Evolutionary conservation across 257 asterid genomes (phyloP).

Genomic region (Solanum commersonii): DNA sequence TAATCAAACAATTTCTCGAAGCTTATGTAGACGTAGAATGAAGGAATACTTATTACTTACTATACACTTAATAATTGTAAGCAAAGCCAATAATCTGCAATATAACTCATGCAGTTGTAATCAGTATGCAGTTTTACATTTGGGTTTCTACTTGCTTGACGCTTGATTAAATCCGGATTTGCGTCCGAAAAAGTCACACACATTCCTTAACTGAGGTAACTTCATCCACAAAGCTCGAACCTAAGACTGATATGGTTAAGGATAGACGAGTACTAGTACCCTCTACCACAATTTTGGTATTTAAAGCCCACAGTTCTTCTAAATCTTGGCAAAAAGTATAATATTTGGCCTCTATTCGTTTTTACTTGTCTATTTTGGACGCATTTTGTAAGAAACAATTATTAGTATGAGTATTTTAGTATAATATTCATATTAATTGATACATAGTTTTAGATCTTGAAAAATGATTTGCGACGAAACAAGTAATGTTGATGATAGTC

Average conservation of each 20-base stretch:
- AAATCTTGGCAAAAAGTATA: background rate
- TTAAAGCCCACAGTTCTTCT: background rate
- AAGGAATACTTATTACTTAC: background rate
- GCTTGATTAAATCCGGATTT: background rate
- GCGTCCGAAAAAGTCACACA: background rate
- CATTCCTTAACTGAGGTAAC: background rate
- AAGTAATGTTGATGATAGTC: too few relatives aligned
- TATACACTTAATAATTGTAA: background rate
- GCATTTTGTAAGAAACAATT: background rate
- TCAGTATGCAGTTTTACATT: background rate
- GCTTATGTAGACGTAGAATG: slow-evolving; percentile 43
- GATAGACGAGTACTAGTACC: background rate
- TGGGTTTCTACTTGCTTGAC: background rate
- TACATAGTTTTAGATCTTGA: too few relatives aligned
- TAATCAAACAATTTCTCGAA: slow-evolving; percentile 53
- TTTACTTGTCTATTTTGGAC: background rate
- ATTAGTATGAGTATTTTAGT: too few relatives aligned
- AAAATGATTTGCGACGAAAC: background rate
- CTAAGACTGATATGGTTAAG: background rate
- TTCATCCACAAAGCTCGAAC: accelerated
- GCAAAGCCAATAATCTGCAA: background rate
- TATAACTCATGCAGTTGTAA: background rate
- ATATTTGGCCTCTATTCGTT: background rate
- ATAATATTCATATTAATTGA: too few relatives aligned
- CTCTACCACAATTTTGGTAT: background rate